Conservation (phyloP, 768 basidiomycete genomes). For the Auriscalpium microsporum region DNA sequence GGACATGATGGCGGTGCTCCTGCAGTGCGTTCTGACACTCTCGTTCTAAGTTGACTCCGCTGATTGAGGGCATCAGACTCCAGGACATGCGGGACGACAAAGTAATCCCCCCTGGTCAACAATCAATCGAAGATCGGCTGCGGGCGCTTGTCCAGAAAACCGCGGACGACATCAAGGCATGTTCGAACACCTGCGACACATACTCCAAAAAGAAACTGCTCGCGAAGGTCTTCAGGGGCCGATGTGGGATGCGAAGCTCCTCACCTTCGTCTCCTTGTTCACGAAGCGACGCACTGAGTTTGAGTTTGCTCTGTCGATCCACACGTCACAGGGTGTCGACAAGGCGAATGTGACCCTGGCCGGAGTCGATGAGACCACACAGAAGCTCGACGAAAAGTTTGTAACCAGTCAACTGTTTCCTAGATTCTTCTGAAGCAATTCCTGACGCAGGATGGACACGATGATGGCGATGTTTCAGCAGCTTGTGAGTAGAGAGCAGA, state of each 20-base stretch:
- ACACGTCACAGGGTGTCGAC: slow-evolving; percentile 16
- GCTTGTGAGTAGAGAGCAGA: slow-evolving; percentile 11
- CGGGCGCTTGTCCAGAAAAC: slow-evolving; percentile 21
- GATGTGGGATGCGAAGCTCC: slow-evolving; percentile 22
- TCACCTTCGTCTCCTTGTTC: slow-evolving; percentile 19
- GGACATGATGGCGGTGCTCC: slow-evolving; percentile 31
- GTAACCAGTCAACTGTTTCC: not conserved
- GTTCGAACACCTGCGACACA: slow-evolving; percentile 25
- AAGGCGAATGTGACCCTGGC: slow-evolving; percentile 10
- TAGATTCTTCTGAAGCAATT: not conserved
- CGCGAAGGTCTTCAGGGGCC: slow-evolving; percentile 20
- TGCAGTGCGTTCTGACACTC: not conserved
- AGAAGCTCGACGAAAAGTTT: slow-evolving; percentile 14
- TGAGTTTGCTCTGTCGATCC: slow-evolving; percentile 22
- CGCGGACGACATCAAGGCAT: slow-evolving; percentile 15
- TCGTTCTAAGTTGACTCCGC: not conserved
- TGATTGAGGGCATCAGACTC: slow-evolving; percentile 17
- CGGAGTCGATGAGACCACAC: not conserved
- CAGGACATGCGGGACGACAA: slow-evolving; percentile 23
- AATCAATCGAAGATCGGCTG: slow-evolving; percentile 26
- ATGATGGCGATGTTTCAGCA: slow-evolving; percentile 9
- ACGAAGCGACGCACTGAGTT: slow-evolving; percentile 18
- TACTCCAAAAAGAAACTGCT: slow-evolving; percentile 24
- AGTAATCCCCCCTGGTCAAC: slow-evolving; percentile 23
- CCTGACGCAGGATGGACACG: slow-evolving; percentile 8